Evolutionary conservation across 2,329 filamentous ascomycete species (phyloP).

Genomic region (Ophiocordyceps unilateralis): DNA sequence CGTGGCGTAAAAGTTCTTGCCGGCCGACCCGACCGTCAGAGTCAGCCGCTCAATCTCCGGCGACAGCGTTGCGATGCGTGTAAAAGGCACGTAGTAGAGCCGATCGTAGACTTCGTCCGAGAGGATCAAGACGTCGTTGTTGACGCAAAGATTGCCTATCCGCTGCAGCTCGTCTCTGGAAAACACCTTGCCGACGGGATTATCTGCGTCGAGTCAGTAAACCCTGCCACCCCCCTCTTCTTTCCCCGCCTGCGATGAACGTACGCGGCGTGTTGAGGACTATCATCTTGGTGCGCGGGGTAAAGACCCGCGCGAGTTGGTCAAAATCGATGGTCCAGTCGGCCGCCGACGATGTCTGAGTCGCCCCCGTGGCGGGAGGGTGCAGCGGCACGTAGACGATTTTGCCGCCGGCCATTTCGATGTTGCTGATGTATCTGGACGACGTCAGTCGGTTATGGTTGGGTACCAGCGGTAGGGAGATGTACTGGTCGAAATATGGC

Average conservation of each 20-base stretch:
- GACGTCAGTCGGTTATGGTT: not conserved
- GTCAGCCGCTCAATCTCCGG: slow-evolving; percentile 80
- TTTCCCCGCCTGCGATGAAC: slow-evolving; percentile 4
- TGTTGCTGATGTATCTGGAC: slow-evolving; percentile 69
- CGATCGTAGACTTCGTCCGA: slow-evolving; percentile 90
- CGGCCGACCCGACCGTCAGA: slow-evolving; percentile 84
- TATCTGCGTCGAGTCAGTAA: slow-evolving; percentile 39
- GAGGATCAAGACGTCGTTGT: slow-evolving; percentile 86
- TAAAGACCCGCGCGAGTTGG: slow-evolving; percentile 67
- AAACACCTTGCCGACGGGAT: slow-evolving; percentile 93
- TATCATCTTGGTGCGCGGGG: slow-evolving; percentile 85
- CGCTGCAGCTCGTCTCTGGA: slow-evolving; percentile 64
- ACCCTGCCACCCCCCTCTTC: not conserved
- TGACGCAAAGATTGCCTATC: slow-evolving; percentile 78
- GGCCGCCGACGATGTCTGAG: slow-evolving; percentile 63
- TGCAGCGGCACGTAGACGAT: slow-evolving; percentile 93
- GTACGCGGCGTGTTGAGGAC: slow-evolving; percentile 60
- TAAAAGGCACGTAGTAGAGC: slow-evolving; percentile 90
- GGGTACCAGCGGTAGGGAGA: no score
- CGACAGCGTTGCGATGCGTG: slow-evolving; percentile 75
- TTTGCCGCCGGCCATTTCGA: slow-evolving; percentile 92
- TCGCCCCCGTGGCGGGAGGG: slow-evolving; percentile 65
- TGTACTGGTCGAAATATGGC: slow-evolving; percentile 88
- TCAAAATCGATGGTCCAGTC: slow-evolving; percentile 82
- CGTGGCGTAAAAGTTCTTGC: slow-evolving; percentile 97